Conservation (phyloP, 176 grass and related monocot genomes). For the Oryza officinalis region DNA sequence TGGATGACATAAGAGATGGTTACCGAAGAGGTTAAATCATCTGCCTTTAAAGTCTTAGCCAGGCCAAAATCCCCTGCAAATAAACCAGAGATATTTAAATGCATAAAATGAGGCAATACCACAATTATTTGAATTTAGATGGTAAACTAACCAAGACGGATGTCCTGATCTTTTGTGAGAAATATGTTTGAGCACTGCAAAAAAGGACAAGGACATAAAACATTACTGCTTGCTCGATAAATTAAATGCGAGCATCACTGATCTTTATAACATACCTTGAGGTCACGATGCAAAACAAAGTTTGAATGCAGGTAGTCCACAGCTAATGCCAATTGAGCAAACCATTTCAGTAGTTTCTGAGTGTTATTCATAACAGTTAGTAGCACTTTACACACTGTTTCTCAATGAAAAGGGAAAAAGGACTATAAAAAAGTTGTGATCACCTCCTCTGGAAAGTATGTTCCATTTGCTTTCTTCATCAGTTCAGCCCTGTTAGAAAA, state of each 20-base stretch:
- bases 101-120: slow-evolving; percentile 20
- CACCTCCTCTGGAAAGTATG: slow-evolving; percentile 98
- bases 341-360: slow-evolving; percentile 98
- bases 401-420: slow-evolving; percentile 8
- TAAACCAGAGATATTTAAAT: slow-evolving; percentile 45
- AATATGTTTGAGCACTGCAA: slow-evolving; percentile 99
- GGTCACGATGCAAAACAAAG: slow-evolving; percentile 95
- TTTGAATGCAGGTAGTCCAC: slow-evolving; percentile 98
- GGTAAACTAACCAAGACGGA: slow-evolving; percentile 86
- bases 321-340: slow-evolving; percentile 82
- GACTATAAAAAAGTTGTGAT: slow-evolving; percentile 14
- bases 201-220: neutral
- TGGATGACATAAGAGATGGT: neutral
- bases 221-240: slow-evolving; percentile 14
- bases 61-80: slow-evolving; percentile 95
- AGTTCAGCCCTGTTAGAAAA: slow-evolving; percentile 71
- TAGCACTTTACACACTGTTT: neutral
- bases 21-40: slow-evolving; percentile 98
- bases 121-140: slow-evolving; percentile 28
- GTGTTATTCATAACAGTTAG: slow-evolving; percentile 41
- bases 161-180: slow-evolving; percentile 95
- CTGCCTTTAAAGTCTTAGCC: slow-evolving; percentile 94
- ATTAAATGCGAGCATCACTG: slow-evolving; percentile 11
- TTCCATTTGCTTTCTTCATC: slow-evolving; percentile 93
- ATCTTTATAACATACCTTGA: slow-evolving; percentile 60